Evolutionary conservation across 2,329 filamentous ascomycete genomes (phyloP).

Genomic region (Massarina eburnea): DNA sequence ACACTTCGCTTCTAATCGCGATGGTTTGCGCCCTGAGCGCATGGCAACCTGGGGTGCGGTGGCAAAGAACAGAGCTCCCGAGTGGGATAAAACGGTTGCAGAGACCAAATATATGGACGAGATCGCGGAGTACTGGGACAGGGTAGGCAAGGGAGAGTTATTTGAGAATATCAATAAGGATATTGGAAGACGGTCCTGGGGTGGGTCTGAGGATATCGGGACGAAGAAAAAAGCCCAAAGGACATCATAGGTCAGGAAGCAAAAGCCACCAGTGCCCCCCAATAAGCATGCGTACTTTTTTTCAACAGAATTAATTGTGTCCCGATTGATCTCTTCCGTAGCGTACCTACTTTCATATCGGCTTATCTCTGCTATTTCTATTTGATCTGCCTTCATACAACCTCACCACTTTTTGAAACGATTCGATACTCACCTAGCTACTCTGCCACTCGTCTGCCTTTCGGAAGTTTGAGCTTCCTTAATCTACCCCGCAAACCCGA

Average conservation of each 20-base stretch:
- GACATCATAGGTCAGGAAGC: neutral
- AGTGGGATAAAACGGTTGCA: constrained; percentile 15
- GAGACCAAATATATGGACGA: constrained; percentile 14
- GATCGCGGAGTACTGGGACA: constrained; percentile 17
- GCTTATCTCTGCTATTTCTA: too few species aligned
- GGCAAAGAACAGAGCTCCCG: constrained; percentile 11
- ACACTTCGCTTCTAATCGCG: constrained; percentile 19
- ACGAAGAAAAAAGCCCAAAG: neutral
- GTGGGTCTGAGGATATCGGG: neutral
- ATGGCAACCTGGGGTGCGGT: constrained; percentile 16
- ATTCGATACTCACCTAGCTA: too few species aligned
- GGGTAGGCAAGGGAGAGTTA: constrained; percentile 11
- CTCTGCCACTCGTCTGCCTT: too few species aligned
- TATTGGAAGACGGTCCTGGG: constrained; percentile 9
- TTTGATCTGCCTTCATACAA: too few species aligned
- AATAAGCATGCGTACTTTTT: too few species aligned
- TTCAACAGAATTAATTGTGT: too few species aligned
- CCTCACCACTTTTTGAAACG: too few species aligned
- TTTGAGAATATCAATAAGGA: constrained; percentile 12
- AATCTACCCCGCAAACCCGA: too few species aligned
- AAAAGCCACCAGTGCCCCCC: too few species aligned
- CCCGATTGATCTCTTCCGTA: too few species aligned
- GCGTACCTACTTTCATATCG: too few species aligned
- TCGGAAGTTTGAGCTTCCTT: too few species aligned
- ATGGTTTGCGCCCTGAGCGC: constrained; percentile 15